phyloP scores from a whole-genome alignment of 352 stramenopile species.

The Phytopythium kandeliae region DNA sequence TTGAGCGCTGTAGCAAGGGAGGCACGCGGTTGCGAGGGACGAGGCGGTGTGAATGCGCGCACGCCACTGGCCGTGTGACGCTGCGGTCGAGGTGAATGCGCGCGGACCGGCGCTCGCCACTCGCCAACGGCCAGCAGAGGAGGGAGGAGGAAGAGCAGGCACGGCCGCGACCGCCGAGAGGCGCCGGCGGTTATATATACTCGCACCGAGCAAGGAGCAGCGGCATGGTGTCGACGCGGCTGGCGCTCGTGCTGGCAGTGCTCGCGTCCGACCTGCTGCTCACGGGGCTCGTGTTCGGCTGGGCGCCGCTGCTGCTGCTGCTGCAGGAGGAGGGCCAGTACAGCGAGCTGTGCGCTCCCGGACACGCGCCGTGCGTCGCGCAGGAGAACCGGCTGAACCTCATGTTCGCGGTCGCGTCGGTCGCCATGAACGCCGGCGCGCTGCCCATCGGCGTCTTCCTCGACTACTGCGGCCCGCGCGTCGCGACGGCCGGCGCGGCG shows the following conservation, averaged over 20 bases:
- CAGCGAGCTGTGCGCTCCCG: slow-evolving; percentile 48
- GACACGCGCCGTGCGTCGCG: slow-evolving; percentile 35
- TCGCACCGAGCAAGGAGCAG: too few relatives aligned
- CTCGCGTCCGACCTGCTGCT: slow-evolving; percentile 79
- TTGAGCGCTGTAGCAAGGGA: background rate
- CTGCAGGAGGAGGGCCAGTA: slow-evolving; percentile 82
- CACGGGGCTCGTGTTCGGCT: slow-evolving; percentile 85
- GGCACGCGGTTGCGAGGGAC: background rate
- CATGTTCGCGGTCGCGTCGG: slow-evolving; percentile 76
- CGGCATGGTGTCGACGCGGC: slow-evolving; percentile 31
- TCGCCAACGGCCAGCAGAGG: too few relatives aligned
- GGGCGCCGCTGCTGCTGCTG: slow-evolving; percentile 79
- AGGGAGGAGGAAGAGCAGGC: too few relatives aligned
- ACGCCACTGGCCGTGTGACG: too few relatives aligned
- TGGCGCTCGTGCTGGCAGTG: slow-evolving; percentile 64
- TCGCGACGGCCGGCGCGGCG: slow-evolving; percentile 39
- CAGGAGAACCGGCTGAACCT: slow-evolving; percentile 88
- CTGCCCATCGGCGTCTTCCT: slow-evolving; percentile 79
- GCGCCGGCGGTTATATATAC: slow-evolving; percentile 1
- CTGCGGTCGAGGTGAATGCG: too few relatives aligned
- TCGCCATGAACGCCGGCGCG: slow-evolving; percentile 72
- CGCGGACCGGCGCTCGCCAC: too few relatives aligned
- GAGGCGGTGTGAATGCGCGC: slow-evolving; percentile 1
- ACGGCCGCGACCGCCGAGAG: too few relatives aligned
- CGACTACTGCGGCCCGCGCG: slow-evolving; percentile 59